Evolutionary conservation across 73 alveolate genomes (phyloP).

Genomic region (Halteria grandinella): DNA sequence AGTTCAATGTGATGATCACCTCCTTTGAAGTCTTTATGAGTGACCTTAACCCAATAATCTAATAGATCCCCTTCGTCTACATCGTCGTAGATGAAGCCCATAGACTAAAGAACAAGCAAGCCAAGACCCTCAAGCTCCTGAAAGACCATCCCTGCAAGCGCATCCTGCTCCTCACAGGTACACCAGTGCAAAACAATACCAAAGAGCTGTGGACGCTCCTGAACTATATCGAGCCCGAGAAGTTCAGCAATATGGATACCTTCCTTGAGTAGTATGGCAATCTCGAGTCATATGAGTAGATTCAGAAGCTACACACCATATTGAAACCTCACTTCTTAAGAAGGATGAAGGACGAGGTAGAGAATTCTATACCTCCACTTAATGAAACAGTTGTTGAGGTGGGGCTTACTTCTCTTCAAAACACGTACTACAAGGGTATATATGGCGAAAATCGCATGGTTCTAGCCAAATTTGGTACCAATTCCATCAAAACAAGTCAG

Average conservation of each 20-base stretch:
- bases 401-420: conserved; percentile 87
- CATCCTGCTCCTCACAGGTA: conserved; percentile 93
- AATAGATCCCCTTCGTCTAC: conserved; percentile 87
- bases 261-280: conserved; percentile 79
- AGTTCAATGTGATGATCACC: conserved; percentile 85
- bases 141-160: conserved; percentile 93
- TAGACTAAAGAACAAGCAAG: conserved; percentile 94
- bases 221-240: conserved; percentile 94
- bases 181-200: conserved; percentile 97
- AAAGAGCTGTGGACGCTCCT: conserved; percentile 97
- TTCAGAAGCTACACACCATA: conserved; percentile 70
- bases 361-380: conserved; percentile 90
- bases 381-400: conserved; percentile 95
- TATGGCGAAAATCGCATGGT: conserved; percentile 86
- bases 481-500: conserved; percentile 67
- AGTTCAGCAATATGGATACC: conserved; percentile 63
- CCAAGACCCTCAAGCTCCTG: conserved; percentile 87
- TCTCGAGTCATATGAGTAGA: conserved; percentile 78
- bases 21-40: conserved; percentile 93
- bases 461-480: conserved; percentile 79
- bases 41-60: conserved; percentile 82
- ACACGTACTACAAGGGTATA: conserved; percentile 87
- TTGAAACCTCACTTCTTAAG: conserved; percentile 96
- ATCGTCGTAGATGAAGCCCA: conserved; percentile 99
- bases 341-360: conserved; percentile 98